A percentile compares a stretch with the other conserved stretches of the same genome.
These are phyloP conservation scores for Alternaria viburni DNA, from an alignment of 2,329 filamentous ascomycete species.

Conservation along the genomic window DNA sequence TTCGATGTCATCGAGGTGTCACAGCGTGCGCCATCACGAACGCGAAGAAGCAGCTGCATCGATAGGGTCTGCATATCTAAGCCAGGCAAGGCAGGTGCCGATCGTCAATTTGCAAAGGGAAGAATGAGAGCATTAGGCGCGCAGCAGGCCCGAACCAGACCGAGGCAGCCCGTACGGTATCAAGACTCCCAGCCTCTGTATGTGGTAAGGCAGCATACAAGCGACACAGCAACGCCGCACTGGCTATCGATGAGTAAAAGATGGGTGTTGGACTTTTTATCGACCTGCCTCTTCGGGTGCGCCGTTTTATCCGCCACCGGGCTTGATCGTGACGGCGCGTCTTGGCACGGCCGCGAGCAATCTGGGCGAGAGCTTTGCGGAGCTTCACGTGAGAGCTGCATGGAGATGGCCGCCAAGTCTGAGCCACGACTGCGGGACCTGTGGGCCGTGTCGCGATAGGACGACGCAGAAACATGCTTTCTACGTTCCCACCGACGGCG, in stretches of 20 bases:
- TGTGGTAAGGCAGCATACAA: neutral
- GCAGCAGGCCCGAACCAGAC: conserved; percentile 2
- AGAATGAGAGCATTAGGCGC: neutral
- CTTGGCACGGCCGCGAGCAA: conserved; percentile 17
- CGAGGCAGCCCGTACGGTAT: neutral
- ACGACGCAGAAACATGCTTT: conserved; percentile 30
- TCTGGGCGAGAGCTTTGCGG: conserved; percentile 11
- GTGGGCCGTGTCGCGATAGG: conserved; percentile 27
- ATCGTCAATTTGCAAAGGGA: conserved; percentile 1
- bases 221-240: neutral
- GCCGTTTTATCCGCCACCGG: conserved; percentile 16
- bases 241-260: conserved; percentile 2
- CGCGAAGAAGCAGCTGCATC: neutral
- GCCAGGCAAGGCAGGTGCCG: conserved; percentile 14
- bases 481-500: conserved; percentile 23
- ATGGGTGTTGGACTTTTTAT: conserved; percentile 2
- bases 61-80: neutral
- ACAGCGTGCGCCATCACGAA: neutral
- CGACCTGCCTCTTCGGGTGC: conserved; percentile 23
- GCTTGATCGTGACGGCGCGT: neutral
- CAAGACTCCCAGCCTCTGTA: neutral
- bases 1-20: neutral
- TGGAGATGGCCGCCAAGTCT: conserved; percentile 23
- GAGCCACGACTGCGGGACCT: conserved; percentile 11
- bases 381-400: conserved; percentile 8